These are phyloP conservation scores for Taiwanofungus camphoratus DNA, from an alignment of 1,284 basidiomycete genomes.

Conservation along the genomic window DNA sequence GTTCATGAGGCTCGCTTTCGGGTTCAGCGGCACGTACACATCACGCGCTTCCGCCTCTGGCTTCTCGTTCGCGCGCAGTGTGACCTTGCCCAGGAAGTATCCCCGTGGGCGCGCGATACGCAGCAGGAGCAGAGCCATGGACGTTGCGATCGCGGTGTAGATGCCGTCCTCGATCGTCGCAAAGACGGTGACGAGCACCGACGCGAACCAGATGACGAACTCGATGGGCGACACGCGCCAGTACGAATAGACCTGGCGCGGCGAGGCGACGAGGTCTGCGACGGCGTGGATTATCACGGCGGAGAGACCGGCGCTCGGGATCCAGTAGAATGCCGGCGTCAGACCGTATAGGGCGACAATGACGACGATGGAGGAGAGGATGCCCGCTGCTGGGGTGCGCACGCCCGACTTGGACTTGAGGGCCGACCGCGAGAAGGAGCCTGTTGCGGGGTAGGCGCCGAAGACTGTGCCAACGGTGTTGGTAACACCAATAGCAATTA, in stretches of 20 bases:
- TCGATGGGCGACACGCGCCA: constrained; percentile 95
- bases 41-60: constrained; percentile 49
- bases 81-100: constrained; percentile 81
- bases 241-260: constrained; percentile 83
- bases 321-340: constrained; percentile 87
- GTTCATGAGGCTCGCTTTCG: constrained; percentile 57
- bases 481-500: constrained; percentile 96
- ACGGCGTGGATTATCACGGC: constrained; percentile 97
- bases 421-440: constrained; percentile 96
- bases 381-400: constrained; percentile 88
- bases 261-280: constrained; percentile 86
- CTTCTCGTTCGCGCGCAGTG: constrained; percentile 32
- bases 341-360: constrained; percentile 93
- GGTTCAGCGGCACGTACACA: constrained; percentile 78
- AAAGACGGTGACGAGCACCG: constrained; percentile 87
- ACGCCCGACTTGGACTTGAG: constrained; percentile 96
- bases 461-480: constrained; percentile 85
- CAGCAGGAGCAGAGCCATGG: constrained; percentile 80
- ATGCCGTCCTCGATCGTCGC: constrained; percentile 91
- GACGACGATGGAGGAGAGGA: constrained; percentile 84
- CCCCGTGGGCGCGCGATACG: constrained; percentile 91
- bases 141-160: constrained; percentile 84
- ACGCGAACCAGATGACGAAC: constrained; percentile 85
- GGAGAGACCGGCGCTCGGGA: constrained; percentile 73
- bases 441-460: constrained; percentile 93